A percentile compares a stretch with the other conserved stretches of the same genome.
Evolutionary conservation across 2,329 filamentous ascomycete genomes (phyloP).

Genomic region (Colletotrichum falcatum): DNA sequence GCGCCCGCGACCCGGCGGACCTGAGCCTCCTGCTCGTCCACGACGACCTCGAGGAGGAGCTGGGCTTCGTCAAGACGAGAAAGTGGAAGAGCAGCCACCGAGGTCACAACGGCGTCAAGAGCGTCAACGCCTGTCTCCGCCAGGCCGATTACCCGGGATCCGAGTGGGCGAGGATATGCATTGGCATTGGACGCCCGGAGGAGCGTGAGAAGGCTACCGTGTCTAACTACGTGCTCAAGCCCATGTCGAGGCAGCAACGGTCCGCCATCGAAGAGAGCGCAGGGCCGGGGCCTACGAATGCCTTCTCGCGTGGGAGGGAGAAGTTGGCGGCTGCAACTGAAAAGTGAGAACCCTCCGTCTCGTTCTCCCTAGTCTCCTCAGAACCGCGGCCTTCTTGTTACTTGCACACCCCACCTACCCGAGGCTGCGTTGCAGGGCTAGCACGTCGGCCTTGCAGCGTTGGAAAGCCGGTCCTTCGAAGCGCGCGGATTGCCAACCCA

Average conservation of each 20-base stretch:
- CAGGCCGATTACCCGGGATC: constrained; percentile 55
- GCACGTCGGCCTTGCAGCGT: not conserved
- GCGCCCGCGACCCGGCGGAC: constrained; percentile 49
- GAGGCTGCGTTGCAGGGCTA: not conserved
- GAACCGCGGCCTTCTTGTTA: not conserved
- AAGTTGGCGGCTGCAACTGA: constrained; percentile 40
- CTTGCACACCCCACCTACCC: not conserved
- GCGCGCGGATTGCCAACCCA: not conserved
- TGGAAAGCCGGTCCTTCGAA: not conserved
- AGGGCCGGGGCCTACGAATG: constrained; percentile 63
- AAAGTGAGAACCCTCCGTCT: not conserved
- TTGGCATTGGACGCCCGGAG: constrained; percentile 88
- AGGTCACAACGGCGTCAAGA: constrained; percentile 83
- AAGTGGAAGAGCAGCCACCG: constrained; percentile 72
- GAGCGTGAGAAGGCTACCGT: constrained; percentile 76
- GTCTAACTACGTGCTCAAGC: constrained; percentile 80
- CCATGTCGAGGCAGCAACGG: constrained; percentile 68
- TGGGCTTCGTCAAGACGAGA: constrained; percentile 76
- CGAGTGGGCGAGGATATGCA: constrained; percentile 71
- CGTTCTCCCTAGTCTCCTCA: not conserved
- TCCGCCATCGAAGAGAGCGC: constrained; percentile 63
- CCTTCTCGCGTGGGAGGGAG: constrained; percentile 59
- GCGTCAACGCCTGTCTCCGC: constrained; percentile 65
- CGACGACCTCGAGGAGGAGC: constrained; percentile 83
- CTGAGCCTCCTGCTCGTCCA: constrained; percentile 80